phyloP scores from a whole-genome alignment of 495 filamentous ascomycete species.

The Geoglossum glabrum region DNA sequence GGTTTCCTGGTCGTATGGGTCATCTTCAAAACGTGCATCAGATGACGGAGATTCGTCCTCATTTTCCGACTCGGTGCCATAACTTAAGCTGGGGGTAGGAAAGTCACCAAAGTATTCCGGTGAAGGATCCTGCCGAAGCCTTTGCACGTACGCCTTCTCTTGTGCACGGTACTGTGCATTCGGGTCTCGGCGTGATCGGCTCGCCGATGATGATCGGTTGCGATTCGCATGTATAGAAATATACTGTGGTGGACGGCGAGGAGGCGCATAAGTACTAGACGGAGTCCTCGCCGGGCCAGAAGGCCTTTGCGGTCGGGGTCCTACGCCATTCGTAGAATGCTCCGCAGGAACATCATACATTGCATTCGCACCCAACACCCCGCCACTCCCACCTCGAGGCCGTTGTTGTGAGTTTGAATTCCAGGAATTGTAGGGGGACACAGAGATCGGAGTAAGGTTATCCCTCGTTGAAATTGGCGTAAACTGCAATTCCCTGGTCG shows the following conservation, averaged over 20 bases:
- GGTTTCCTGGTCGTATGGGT: conserved; percentile 79
- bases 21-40: conserved; percentile 60
- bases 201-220: conserved; percentile 32
- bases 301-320: conserved; percentile 32
- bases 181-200: conserved; percentile 37
- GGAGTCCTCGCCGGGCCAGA: conserved; percentile 41
- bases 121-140: conserved; percentile 49
- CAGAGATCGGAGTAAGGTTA: conserved; percentile 4
- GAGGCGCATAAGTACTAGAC: conserved; percentile 54
- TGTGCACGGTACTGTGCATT: conserved; percentile 68
- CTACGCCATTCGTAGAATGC: conserved; percentile 10
- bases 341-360: conserved; percentile 10
- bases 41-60: conserved; percentile 79
- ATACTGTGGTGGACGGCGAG: conserved; percentile 48
- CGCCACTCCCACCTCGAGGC: conserved; percentile 13
- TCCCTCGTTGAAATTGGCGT: conserved; percentile 7
- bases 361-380: conserved; percentile 5
- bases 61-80: conserved; percentile 62
- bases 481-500: conserved; percentile 9
- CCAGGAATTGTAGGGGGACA: conserved; percentile 14
- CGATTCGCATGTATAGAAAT: conserved; percentile 29
- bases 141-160: conserved; percentile 63
- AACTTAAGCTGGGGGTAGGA: conserved; percentile 36
- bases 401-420: conserved; percentile 10
- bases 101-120: conserved; percentile 52